Evolutionary conservation across 176 grass and related monocot genomes (phyloP), one percentile per base, ranked within the genome.

Genomic region (Hyparrhenia diplandra): DNA sequence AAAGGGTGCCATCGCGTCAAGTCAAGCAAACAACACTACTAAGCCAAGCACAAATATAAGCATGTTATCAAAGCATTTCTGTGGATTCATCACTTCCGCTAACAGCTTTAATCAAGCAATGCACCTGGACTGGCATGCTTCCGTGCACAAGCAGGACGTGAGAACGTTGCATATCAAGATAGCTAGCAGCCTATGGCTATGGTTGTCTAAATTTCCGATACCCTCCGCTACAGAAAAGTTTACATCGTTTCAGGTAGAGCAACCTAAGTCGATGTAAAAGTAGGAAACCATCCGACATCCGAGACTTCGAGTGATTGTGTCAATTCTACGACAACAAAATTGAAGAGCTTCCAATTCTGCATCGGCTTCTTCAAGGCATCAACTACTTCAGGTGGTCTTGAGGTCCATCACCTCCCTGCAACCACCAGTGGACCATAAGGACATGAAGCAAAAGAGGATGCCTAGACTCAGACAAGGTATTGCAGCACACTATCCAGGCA

Each of bases 351-450:
- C 40, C 21, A 37, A 23, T 71, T 61, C 32, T 35, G 29, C 39
- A 10, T 79, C 66, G 72, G 41, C 18, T 51, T 79, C 45, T 58
- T 31, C 4, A 34, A 30, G 18, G 57, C 12, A 64, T n/a, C 16
- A 73, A 13, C 58, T 64, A n/a, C 46, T 57, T 57, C 34, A 52
- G 47, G 47, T 9, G 18, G 20, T 54, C 54, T 57, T 57, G 21
- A 80, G 60, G 8, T 74, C 45, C 77, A 86, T 59, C 14, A 61
- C 28, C 70, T 74, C 70, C 70, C 84, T 81, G 30, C 9, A 81
- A 59, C 27, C 21, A 75, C 30, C 42, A 67, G 35, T n/a, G 43
- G 21, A 47, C 58, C 40, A 71, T 42, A 69, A 58, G 5, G 80
- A 25, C 68, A 66, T 21, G 60, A 10, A 67, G 31, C 69, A 41